A percentile compares a stretch with the other conserved stretches of the same genome.
phyloP scores from a whole-genome alignment of 177 flowering plant genomes.

The Vitis hybrid region DNA sequence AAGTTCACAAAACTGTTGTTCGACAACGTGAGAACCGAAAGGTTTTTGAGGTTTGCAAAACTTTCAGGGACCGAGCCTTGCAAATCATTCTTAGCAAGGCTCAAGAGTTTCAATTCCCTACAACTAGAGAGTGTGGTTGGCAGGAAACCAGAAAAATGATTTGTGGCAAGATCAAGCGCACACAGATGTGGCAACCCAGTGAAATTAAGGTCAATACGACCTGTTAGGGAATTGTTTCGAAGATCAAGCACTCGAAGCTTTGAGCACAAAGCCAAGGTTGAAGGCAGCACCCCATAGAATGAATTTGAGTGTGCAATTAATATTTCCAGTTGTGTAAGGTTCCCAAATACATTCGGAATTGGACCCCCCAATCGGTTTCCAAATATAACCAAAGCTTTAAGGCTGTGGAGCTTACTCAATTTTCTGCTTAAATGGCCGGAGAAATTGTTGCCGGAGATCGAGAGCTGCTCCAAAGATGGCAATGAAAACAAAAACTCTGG shows the following conservation, averaged over 20 bases:
- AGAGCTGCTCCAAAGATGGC: constrained; percentile 53
- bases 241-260: constrained; percentile 64
- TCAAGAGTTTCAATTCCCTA: constrained; percentile 50
- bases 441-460: constrained; percentile 55
- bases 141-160: constrained; percentile 56
- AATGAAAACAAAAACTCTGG: constrained; percentile 56
- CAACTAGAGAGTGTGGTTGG: constrained; percentile 60
- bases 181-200: constrained; percentile 46
- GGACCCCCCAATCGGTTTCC: constrained; percentile 58
- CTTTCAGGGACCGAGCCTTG: constrained; percentile 51
- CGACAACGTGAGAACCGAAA: constrained; percentile 66
- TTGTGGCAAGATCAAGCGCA: constrained; percentile 73
- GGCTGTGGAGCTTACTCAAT: constrained; percentile 64
- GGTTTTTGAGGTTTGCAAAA: constrained; percentile 48
- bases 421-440: constrained; percentile 59
- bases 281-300: constrained; percentile 66
- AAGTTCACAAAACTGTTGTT: constrained; percentile 68
- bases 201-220: constrained; percentile 55
- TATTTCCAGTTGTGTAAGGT: constrained; percentile 46
- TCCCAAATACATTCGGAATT: constrained; percentile 64
- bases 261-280: constrained; percentile 48
- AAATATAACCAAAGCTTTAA: constrained; percentile 41
- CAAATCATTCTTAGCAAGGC: constrained; percentile 59
- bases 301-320: constrained; percentile 68
- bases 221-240: constrained; percentile 70